phyloP scores from a whole-genome alignment of 495 filamentous ascomycete genomes.

The Penicillium cosmopolitanum region DNA sequence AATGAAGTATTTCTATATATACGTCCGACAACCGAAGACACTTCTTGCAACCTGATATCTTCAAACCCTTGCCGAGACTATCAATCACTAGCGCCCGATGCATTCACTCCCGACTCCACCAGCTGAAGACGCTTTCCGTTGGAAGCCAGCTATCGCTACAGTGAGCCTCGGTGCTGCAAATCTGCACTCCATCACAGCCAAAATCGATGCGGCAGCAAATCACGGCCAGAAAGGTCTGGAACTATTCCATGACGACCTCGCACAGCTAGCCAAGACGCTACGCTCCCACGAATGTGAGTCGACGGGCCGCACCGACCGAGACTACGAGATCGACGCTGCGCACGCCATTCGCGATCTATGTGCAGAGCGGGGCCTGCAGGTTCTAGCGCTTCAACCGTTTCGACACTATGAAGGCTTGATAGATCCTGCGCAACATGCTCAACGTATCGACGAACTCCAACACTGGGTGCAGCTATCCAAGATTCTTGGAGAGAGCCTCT shows the following conservation, averaged over 20 bases:
- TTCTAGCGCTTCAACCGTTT: slow-evolving; percentile 73
- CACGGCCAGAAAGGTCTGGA: slow-evolving; percentile 29
- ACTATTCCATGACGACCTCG: slow-evolving; percentile 35
- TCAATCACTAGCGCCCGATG: slow-evolving; percentile 19
- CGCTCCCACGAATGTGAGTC: slow-evolving; percentile 9
- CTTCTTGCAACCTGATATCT: too few species aligned
- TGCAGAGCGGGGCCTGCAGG: slow-evolving; percentile 51
- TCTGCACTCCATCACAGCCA: slow-evolving; percentile 25
- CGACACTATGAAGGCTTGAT: slow-evolving; percentile 72
- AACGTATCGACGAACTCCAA: slow-evolving; percentile 56
- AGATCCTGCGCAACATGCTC: slow-evolving; percentile 56
- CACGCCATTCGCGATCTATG: slow-evolving; percentile 57
- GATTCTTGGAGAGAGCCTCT: slow-evolving; percentile 58
- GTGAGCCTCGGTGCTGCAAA: slow-evolving; percentile 27
- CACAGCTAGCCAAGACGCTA: slow-evolving; percentile 25
- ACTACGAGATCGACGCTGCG: slow-evolving; percentile 53
- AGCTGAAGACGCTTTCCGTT: slow-evolving; percentile 16
- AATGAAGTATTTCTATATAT: background rate
- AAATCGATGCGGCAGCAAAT: slow-evolving; percentile 28
- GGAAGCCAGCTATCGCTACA: slow-evolving; percentile 34
- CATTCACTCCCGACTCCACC: slow-evolving; percentile 21
- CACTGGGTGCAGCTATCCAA: slow-evolving; percentile 66
- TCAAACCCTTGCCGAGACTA: background rate
- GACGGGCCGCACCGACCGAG: slow-evolving; percentile 22
- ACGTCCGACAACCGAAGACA: too few species aligned